A percentile compares a stretch with the other conserved stretches of the same genome.
phyloP scores from a whole-genome alignment of 2,329 filamentous ascomycete genomes.

The Aspergillus caelatus region DNA sequence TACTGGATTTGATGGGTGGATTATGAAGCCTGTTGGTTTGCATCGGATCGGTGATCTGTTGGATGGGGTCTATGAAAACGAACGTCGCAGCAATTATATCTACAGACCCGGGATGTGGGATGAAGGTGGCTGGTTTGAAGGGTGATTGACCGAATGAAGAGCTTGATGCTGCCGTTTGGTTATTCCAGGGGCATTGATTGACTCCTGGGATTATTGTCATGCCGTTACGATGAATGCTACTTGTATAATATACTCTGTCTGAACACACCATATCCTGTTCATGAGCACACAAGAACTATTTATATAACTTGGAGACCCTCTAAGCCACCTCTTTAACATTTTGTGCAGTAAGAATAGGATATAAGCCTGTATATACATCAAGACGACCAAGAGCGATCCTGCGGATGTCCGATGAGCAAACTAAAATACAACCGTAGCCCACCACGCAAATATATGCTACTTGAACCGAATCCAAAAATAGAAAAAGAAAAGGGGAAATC shows the following conservation, averaged over 20 bases:
- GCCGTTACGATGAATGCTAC: constrained; percentile 13
- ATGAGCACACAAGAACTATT: neutral
- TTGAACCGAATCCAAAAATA: neutral
- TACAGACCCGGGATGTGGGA: constrained; percentile 79
- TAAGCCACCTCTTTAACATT: neutral
- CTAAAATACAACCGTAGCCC: neutral
- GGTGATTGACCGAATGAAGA: constrained; percentile 26
- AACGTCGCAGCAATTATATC: constrained; percentile 62
- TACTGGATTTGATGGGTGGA: constrained; percentile 86
- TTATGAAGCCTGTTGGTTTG: constrained; percentile 85
- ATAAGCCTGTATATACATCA: neutral
- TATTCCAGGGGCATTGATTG: neutral
- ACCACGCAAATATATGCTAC: neutral
- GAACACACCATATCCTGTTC: neutral
- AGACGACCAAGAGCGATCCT: neutral
- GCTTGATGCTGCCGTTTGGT: constrained; percentile 4
- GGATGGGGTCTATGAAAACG: constrained; percentile 65
- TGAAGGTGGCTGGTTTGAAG: constrained; percentile 77
- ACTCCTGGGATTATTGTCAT: neutral
- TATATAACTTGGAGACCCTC: neutral
- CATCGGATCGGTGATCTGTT: constrained; percentile 70
- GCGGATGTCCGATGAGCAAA: neutral
- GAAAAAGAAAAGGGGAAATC: constrained; percentile 1
- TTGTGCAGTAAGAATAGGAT: neutral
- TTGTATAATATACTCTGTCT: neutral